Evolutionary conservation across 495 filamentous ascomycete genomes (phyloP), one percentile per base, ranked within the genome.

Genomic region (Lindgomyces ingoldianus): DNA sequence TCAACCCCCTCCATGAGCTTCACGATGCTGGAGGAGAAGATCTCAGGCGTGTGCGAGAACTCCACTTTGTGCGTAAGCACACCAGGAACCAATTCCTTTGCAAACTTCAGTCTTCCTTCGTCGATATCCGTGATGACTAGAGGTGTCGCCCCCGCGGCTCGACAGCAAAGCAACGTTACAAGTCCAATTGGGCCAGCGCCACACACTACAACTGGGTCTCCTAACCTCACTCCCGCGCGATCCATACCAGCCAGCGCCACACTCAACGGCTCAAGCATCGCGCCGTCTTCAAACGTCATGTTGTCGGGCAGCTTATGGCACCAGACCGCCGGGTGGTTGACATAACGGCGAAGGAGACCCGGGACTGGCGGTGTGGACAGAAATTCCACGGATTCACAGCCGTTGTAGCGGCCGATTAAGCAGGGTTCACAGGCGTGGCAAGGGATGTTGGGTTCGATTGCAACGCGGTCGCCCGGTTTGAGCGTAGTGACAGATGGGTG

Each of bases 71-170:
- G 87, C 41, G 90, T 92, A 72, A 84, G 83, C 50, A 89, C 88
- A 29, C 79, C 77, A 21, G 90, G 89, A 50, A 84, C 89, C 41
- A 96, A 74, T 60, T 86, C 81, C 80, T 91, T 89, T 57, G 92
- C 92, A 71, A 96, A 95, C 58, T 80, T 79, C 54, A 97, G 78
- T 49, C 91, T 83, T 44, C 90, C 86, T 66, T 91, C 88, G 67
- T 96, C 91, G 63, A 97, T 94, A 75, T 97, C 92, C 4, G 92
- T 96, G 72, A 97, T 91, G 64, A 94, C 88, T 59, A 96, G 82
- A 21, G 92, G 91, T 57, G 86, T 87, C 10, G 91, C 91, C 14
- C 92, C 92, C 1, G 91, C 91, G 21, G 92, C 92, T 69, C 82
- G 83, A 63, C 83, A 85, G 74, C 91, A 95, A 51, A 95, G 81